These are phyloP conservation scores for Mrakia blollopis DNA, from an alignment of 768 basidiomycete genomes.

Conservation along the genomic window DNA sequence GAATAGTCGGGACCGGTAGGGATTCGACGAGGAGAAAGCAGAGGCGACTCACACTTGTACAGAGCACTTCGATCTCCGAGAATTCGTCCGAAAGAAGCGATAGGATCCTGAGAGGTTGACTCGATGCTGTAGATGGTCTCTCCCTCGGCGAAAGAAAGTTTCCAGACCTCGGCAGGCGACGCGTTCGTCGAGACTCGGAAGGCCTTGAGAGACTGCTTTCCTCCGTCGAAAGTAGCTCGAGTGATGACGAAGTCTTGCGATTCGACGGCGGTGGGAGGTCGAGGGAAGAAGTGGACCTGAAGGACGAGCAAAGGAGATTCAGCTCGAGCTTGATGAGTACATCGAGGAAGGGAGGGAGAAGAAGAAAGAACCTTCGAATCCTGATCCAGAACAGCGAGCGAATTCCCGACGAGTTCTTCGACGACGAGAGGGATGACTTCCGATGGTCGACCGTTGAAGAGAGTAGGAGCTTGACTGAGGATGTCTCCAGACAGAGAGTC, in stretches of 20 bases:
- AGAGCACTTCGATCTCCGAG: constrained; percentile 79
- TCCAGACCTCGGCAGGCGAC: constrained; percentile 49
- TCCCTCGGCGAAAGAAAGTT: constrained; percentile 53
- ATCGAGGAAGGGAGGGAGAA: not conserved
- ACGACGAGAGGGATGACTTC: constrained; percentile 39
- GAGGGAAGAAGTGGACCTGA: constrained; percentile 43
- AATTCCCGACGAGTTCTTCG: constrained; percentile 33
- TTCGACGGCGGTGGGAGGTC: not conserved
- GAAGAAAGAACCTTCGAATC: constrained; percentile 33
- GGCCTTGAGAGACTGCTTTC: constrained; percentile 1
- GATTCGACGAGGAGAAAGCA: not conserved
- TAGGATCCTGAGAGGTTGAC: constrained; percentile 47
- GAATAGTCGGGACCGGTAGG: not conserved
- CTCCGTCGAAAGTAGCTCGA: not conserved
- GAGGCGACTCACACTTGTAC: constrained; percentile 60
- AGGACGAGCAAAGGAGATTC: not conserved
- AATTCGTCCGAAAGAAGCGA: constrained; percentile 78
- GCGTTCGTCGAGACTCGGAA: constrained; percentile 7
- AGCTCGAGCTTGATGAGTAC: no score
- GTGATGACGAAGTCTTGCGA: constrained; percentile 8
- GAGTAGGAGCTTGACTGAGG: constrained; percentile 29
- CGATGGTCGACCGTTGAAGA: constrained; percentile 37
- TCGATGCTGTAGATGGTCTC: constrained; percentile 59
- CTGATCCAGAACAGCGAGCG: constrained; percentile 39
- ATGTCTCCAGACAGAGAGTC: constrained; percentile 41